phyloP scores from a whole-genome alignment of 768 basidiomycete species.

The Mycena kentingensis region DNA sequence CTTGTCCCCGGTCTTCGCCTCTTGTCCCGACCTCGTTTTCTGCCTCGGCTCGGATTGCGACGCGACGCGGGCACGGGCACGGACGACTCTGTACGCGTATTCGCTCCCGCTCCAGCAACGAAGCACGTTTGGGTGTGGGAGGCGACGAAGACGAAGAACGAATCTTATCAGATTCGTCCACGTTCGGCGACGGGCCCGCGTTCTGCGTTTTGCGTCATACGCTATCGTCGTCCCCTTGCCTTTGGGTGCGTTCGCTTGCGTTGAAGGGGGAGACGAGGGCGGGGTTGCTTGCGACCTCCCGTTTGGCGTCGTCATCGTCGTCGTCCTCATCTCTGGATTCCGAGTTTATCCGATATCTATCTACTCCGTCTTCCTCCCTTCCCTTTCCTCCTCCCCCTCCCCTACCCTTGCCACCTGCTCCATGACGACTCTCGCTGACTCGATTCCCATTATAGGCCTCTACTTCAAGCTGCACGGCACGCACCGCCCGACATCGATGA shows the following conservation, averaged over 20 bases:
- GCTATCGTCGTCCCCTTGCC: slow-evolving; percentile 4
- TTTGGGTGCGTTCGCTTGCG: too few species aligned
- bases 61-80: too few species aligned
- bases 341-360: not conserved
- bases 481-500: slow-evolving; percentile 97
- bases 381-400: slow-evolving; percentile 12
- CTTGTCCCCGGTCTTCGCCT: too few species aligned
- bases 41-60: too few species aligned
- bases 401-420: slow-evolving; percentile 3
- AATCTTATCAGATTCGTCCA: slow-evolving; percentile 14
- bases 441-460: slow-evolving; percentile 59
- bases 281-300: too few species aligned
- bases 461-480: slow-evolving; percentile 99
- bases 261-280: too few species aligned
- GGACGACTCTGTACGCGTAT: too few species aligned
- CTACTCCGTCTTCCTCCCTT: slow-evolving; percentile 3
- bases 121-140: not conserved
- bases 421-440: slow-evolving; percentile 1
- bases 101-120: not conserved
- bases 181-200: not conserved
- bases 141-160: too few species aligned
- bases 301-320: too few species aligned
- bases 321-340: not conserved
- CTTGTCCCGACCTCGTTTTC: too few species aligned
- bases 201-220: not conserved